Evolutionary conservation across 495 filamentous ascomycete species (phyloP).

Genomic region (Neurospora sublineolata): DNA sequence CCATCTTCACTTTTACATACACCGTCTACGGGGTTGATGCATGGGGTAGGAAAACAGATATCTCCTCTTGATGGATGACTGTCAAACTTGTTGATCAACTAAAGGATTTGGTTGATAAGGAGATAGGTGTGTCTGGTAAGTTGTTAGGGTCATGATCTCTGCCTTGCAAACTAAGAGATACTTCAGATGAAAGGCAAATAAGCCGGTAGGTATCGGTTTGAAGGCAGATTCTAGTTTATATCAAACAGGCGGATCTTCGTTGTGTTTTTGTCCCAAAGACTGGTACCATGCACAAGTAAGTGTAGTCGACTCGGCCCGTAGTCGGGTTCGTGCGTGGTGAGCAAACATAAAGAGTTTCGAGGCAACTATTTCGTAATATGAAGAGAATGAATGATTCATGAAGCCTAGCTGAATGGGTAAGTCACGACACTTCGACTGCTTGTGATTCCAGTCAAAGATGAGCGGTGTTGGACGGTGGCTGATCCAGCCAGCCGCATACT

Average conservation of each 20-base stretch:
- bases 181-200: not conserved
- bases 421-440: not conserved
- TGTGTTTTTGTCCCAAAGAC: not conserved
- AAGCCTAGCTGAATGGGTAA: not conserved
- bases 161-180: not conserved
- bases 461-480: not conserved
- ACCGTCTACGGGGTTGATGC: not conserved
- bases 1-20: not conserved
- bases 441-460: not conserved
- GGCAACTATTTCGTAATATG: not conserved
- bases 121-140: not conserved
- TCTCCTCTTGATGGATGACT: too few relatives aligned
- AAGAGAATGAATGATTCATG: not conserved
- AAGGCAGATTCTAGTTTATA: not conserved
- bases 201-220: not conserved
- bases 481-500: not conserved
- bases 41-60: not conserved
- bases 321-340: not conserved
- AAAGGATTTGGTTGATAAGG: not conserved
- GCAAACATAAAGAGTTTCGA: not conserved
- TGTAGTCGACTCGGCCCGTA: not conserved
- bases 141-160: too few relatives aligned
- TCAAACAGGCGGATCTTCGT: not conserved
- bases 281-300: not conserved
- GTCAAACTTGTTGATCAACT: not conserved